Base-by-base conservation (phyloP, 2,329 filamentous ascomycete species). In the Aspergillus glaucus region DNA sequence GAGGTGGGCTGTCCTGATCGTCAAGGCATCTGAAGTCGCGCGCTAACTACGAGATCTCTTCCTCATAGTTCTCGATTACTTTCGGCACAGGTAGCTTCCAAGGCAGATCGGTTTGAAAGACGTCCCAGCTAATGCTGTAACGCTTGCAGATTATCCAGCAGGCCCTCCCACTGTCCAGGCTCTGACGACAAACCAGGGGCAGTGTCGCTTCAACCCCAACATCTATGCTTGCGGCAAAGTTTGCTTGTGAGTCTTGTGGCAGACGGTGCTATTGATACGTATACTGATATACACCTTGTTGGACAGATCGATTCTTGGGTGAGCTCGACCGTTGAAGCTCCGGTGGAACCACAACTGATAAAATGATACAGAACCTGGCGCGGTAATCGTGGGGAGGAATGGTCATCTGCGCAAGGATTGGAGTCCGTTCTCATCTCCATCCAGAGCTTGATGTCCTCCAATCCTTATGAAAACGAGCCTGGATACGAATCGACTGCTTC, bases 351-450 rank as follows among this genome's bases (percentile, higher is more conserved):
- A 30, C 39, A 8, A 19, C 50, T 43, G 26, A 54, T 59, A 50
- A 60, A 43, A n/a, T 19, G 14, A 32, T 47, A 50, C 55, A 94
- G 91, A 50, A 98, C 93, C 65, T 98, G 93, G 93, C 81, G 87
- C 44, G 91, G 91, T 24, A 86, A 95, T 62, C 79, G 82, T 14
- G 89, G 91, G 48, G 93, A 97, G 68, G 85, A 96, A 66, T 98
- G 93, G 93, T 96, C 91, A 14, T 90, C 91, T 14, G 93, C 92
- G 1, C 93, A 97, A 67, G 92, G 93, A 6, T 76, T 98, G 1
- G 93, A 97, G 67, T 97, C 92, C 1, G 88, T 97, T 44, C 71
- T 98, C 43, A 81, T 97, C 46, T 97, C 92, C 4, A 96, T 98
- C 49, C 93, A 98, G 69, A 96, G 91, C 66, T 76, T 98, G 41